phyloP scores from a whole-genome alignment of 176 grass and related monocot genomes.

The Cocos nucifera region DNA sequence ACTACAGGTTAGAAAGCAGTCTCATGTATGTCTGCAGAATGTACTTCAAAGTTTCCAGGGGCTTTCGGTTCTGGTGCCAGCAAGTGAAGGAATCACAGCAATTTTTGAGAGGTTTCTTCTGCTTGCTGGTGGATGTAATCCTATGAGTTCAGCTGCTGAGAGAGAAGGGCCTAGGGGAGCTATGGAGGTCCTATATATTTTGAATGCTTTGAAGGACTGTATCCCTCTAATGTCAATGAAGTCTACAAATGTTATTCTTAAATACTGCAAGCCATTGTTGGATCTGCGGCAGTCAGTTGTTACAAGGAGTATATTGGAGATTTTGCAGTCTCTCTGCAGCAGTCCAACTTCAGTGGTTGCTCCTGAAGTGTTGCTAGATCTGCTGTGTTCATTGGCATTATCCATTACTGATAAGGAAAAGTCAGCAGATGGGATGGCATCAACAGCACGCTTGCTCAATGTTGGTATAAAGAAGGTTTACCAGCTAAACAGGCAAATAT shows the following conservation, averaged over 20 bases:
- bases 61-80: conserved; percentile 44
- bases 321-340: conserved; percentile 57
- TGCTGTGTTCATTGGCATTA: conserved; percentile 59
- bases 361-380: conserved; percentile 57
- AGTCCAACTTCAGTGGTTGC: conserved; percentile 48
- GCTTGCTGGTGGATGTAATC: conserved; percentile 71
- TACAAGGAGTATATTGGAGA: conserved; percentile 64
- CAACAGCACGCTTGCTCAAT: conserved; percentile 61
- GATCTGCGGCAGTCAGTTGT: conserved; percentile 54
- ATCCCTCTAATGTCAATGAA: conserved; percentile 70
- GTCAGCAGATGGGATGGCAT: conserved; percentile 71
- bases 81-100: conserved; percentile 48
- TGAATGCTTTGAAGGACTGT: conserved; percentile 65
- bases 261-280: conserved; percentile 61
- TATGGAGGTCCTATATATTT: conserved; percentile 58
- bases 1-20: conserved; percentile 67
- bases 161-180: conserved; percentile 60
- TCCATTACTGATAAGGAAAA: conserved; percentile 60
- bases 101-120: conserved; percentile 76
- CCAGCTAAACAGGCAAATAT: conserved; percentile 53
- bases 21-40: conserved; percentile 45
- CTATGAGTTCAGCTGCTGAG: conserved; percentile 27
- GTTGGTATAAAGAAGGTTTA: conserved; percentile 55
- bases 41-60: conserved; percentile 67
- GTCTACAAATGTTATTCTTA: conserved; percentile 57